Evolutionary conservation across 495 filamentous ascomycete species (phyloP).

Genomic region (Bathelium albidoporum): DNA sequence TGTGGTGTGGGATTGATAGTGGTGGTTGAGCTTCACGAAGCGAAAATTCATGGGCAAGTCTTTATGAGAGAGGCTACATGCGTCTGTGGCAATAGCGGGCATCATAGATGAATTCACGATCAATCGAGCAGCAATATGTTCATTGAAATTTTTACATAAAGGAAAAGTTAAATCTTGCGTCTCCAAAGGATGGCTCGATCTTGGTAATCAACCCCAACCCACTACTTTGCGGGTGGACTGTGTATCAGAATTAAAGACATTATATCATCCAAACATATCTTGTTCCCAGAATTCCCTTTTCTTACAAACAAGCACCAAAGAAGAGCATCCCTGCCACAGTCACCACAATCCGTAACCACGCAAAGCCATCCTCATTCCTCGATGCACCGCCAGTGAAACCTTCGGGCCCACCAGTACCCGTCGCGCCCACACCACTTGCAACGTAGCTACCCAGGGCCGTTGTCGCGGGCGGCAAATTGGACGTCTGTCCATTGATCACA

Average conservation of each 20-base stretch:
- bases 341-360: not conserved
- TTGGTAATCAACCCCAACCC: no score
- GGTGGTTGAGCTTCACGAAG: conserved; percentile 98
- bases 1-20: conserved; percentile 36
- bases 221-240: no score
- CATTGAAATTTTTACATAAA: no score
- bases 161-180: no score
- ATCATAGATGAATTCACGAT: no score
- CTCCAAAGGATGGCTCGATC: no score
- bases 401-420: not conserved
- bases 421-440: conserved; percentile 2
- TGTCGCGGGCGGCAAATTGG: not conserved
- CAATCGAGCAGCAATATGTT: no score
- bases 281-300: not conserved
- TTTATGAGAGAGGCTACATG: no score
- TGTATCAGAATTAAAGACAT: no score
- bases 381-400: not conserved
- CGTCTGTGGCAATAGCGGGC: no score
- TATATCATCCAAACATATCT: not conserved
- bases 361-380: not conserved
- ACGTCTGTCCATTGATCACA: conserved; percentile 1
- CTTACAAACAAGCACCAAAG: not conserved
- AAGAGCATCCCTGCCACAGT: not conserved
- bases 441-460: not conserved
- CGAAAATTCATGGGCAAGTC: conserved; percentile 97